Conservation (phyloP, 2,329 filamentous ascomycete species). For the Dothidotthia symphoricarpi region DNA sequence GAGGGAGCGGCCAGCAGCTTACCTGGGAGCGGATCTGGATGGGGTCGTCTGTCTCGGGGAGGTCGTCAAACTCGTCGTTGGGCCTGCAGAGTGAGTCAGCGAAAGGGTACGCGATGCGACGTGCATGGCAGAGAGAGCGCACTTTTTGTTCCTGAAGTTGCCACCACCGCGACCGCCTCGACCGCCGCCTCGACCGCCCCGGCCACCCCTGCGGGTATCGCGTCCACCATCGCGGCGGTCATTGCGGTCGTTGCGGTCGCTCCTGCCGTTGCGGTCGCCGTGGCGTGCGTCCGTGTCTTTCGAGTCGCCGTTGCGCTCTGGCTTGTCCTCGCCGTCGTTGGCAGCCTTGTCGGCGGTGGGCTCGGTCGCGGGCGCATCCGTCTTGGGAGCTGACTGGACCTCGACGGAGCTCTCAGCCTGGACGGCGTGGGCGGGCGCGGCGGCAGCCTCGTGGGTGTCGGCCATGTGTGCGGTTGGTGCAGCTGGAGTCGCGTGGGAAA, state of each 20-base stretch:
- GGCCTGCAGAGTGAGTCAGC: conserved; percentile 16
- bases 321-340: conserved; percentile 17
- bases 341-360: conserved; percentile 3
- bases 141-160: conserved; percentile 22
- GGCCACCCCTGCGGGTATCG: conserved; percentile 1
- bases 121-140: neutral
- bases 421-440: conserved; percentile 20
- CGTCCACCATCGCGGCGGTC: conserved; percentile 4
- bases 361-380: conserved; percentile 10
- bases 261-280: conserved; percentile 11
- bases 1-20: conserved; percentile 23
- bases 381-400: conserved; percentile 12
- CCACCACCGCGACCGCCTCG: conserved; percentile 17
- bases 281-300: conserved; percentile 11
- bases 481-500: conserved; percentile 9
- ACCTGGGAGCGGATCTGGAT: conserved; percentile 81
- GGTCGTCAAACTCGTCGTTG: conserved; percentile 41
- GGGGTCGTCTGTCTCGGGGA: conserved; percentile 74
- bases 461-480: conserved; percentile 17
- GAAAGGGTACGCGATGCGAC: neutral
- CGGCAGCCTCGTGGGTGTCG: conserved; percentile 20
- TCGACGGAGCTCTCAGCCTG: conserved; percentile 12
- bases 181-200: conserved; percentile 10
- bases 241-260: conserved; percentile 8
- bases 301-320: conserved; percentile 12